Evolutionary conservation across 1,284 basidiomycete species (phyloP).

Genomic region (Neonothopanus nambi): DNA sequence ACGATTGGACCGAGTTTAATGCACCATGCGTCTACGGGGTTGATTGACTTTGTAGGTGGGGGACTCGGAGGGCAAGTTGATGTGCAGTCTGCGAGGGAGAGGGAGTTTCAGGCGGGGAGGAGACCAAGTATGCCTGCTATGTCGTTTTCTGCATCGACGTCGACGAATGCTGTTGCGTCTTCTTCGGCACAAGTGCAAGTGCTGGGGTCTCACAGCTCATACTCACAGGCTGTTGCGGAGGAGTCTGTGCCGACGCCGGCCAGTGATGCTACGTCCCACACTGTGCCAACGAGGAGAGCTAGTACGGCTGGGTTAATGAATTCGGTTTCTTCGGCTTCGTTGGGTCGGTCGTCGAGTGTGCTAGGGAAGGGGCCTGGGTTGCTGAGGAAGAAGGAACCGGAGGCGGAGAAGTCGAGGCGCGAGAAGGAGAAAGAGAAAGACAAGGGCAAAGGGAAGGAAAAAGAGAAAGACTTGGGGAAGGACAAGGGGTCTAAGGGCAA

Average conservation of each 20-base stretch:
- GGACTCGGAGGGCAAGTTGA: constrained; percentile 10
- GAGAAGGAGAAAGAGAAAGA: constrained; percentile 14
- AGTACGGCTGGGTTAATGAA: background rate
- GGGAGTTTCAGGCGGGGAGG: constrained; percentile 17
- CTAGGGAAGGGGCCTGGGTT: constrained; percentile 7
- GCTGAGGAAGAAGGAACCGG: constrained; percentile 10
- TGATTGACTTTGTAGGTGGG: constrained; percentile 2
- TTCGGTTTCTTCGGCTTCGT: constrained; percentile 1
- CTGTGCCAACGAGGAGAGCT: background rate
- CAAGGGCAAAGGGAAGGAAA: constrained; percentile 23
- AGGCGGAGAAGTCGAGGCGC: background rate
- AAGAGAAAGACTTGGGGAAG: constrained; percentile 21
- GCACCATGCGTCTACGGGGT: constrained; percentile 12
- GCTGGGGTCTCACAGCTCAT: too few relatives aligned
- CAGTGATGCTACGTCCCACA: too few relatives aligned
- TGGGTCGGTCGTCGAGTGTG: constrained; percentile 10
- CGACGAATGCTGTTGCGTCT: too few relatives aligned
- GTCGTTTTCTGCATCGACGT: too few relatives aligned
- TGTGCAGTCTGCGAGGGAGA: constrained; percentile 17
- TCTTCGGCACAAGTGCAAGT: too few relatives aligned
- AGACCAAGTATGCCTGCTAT: constrained; percentile 33
- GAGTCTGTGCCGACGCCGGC: too few relatives aligned
- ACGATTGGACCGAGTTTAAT: constrained; percentile 5
- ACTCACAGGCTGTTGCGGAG: too few relatives aligned
- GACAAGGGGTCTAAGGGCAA: constrained; percentile 9